Base-by-base conservation (phyloP, 1,139 yeast species). In the Sugiyamaella neomexicana region DNA sequence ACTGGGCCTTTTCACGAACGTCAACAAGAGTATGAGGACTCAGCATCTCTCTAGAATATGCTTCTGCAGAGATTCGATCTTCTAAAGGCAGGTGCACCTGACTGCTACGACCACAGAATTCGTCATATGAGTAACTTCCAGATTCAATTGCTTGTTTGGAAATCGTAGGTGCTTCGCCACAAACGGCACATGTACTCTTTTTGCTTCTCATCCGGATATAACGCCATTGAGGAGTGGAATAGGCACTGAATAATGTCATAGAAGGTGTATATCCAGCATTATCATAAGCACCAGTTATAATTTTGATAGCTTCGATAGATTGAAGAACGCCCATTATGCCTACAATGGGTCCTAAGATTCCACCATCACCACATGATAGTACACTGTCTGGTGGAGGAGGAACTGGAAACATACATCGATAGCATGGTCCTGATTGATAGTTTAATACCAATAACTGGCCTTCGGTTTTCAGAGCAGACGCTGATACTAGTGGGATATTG, bases 281-380 rank as follows among this genome's bases (percentile, higher is more conserved):
- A 9, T 49, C 61, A 65, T 89, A 88, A 49, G 71, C 74, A 0
- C 78, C 85, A 1, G 86, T 78, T 4, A 89, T 63, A 1, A 91
- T 74, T 65, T 93, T 91, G 46, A 95, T 78, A 0, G 96, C 78
- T 65, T 95, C 99, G 32, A 87, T 73, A 0, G 97, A 95, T 86
- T 95, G 95, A 75, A 88, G 77, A 0, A 84, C 77, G 2, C 99
- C 99, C 67, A 93, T 82, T 1, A 90, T 65, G 0, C 99, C 99
- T 48, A 95, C 95, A 5, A 93, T 95, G 0, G 99, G 97, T 0
- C 99, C 99, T 20, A 95, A 71, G 0, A 95, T 96, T 2, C 99
- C 99, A 2, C 96, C 96, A 69, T 90, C 98, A 8, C 89, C 82
- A 65, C 99, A 95, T 0, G 96, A 80, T 0, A 91, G 80, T 0